Conservation (phyloP, 2,329 filamentous ascomycete species). For the Colletotrichum siamense region DNA sequence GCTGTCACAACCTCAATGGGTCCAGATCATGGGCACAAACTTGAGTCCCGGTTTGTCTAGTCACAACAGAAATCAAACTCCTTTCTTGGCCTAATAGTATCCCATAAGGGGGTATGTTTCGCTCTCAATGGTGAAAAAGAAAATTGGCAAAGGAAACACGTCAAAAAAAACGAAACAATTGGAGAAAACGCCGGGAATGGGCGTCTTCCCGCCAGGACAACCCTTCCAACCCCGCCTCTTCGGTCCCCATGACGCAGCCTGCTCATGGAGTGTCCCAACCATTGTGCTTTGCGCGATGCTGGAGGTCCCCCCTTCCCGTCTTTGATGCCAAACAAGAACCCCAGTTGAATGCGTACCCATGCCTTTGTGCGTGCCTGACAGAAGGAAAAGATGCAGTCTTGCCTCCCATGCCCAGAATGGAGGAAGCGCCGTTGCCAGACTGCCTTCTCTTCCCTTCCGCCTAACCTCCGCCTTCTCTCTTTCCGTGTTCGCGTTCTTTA, state of each 20-base stretch:
- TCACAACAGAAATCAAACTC: constrained; percentile 3
- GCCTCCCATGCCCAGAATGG: background rate
- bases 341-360: constrained; percentile 17
- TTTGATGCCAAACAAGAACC: constrained; percentile 18
- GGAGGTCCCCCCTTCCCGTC: background rate
- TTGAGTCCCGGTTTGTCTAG: background rate
- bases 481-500: background rate
- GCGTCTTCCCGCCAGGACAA: background rate
- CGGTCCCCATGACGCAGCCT: background rate
- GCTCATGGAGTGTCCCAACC: background rate
- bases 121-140: background rate
- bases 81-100: constrained; percentile 13
- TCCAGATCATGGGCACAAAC: background rate
- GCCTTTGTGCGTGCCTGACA: background rate
- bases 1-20: background rate
- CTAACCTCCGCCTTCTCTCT: background rate
- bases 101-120: constrained; percentile 15
- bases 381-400: constrained; percentile 9
- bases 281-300: constrained; percentile 1
- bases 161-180: background rate
- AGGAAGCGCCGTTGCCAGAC: background rate
- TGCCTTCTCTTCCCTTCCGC: background rate
- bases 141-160: background rate
- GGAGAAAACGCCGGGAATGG: background rate
- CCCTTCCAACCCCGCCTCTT: background rate